A percentile compares a stretch with the other conserved stretches of the same genome.
phyloP scores from a whole-genome alignment of 1,139 yeast species.

The Pichia sp. region DNA sequence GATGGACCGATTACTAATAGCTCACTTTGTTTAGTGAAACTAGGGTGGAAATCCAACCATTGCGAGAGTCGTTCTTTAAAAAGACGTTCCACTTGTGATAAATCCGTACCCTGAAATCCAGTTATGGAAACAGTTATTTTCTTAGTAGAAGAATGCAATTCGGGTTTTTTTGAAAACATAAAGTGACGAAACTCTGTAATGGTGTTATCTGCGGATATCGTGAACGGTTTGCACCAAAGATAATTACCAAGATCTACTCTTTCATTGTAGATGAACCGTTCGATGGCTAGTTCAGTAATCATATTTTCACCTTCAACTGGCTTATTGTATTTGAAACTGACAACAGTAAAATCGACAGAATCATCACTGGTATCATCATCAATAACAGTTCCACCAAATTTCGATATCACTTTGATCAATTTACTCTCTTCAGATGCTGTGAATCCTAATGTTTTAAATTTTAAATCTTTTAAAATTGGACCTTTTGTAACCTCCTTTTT shows the following conservation, averaged over 20 bases:
- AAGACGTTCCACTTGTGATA: constrained; percentile 67
- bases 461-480: constrained; percentile 17
- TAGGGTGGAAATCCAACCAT: constrained; percentile 44
- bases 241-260: constrained; percentile 20
- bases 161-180: constrained; percentile 21
- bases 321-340: constrained; percentile 15
- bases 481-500: constrained; percentile 1
- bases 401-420: constrained; percentile 34
- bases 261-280: constrained; percentile 41
- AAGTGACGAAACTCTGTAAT: constrained; percentile 17
- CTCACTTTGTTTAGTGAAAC: constrained; percentile 54
- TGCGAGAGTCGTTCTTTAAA: constrained; percentile 33
- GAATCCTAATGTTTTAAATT: constrained; percentile 19
- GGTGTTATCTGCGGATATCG: constrained; percentile 28
- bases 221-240: constrained; percentile 55
- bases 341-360: constrained; percentile 16
- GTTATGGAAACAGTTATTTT: constrained; percentile 49
- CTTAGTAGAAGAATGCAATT: not conserved
- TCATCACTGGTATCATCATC: not conserved
- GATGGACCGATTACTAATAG: constrained; percentile 38
- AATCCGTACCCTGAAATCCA: constrained; percentile 83
- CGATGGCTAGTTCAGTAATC: constrained; percentile 77
- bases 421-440: constrained; percentile 31
- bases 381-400: constrained; percentile 20
- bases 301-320: constrained; percentile 3